Base-by-base conservation (phyloP, 2,329 filamentous ascomycete species). In the Knufia fluminis region DNA sequence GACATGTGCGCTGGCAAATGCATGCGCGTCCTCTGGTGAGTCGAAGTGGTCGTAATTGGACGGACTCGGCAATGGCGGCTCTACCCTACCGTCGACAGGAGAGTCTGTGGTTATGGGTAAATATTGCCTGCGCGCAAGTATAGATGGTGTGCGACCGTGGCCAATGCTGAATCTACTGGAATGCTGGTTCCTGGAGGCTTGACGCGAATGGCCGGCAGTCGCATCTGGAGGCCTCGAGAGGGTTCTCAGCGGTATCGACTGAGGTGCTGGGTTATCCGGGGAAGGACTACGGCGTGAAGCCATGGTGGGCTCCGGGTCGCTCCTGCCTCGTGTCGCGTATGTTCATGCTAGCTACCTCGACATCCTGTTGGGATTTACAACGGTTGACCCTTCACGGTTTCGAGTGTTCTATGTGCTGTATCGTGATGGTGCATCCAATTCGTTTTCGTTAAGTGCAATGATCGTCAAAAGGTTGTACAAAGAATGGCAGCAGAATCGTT, bases 231-330 rank as follows among this genome's bases (percentile, higher is more conserved):
- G 62, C 51, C 66, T 64, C 10, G 71, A 70, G 31, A 86, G 71
- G 59, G 83, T 78, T 65, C 82, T 82, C 51, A 91, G 71, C 52
- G 84, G 85, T 68, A 92, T 90, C 54, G 83, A 82, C 48, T 68
- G 66, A n/a, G 56, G 53, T 23, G 52, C 49, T 14, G 44, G 57
- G 31, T 46, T 28, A 42, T 49, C 57, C 17, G 57, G 56, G 26
- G 57, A 56, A n/a, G 56, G 55, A 51, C 53, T 51, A 36, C 58
- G 52, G 39, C 48, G 49, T 19, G 56, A 59, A 50, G 56, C 53
- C 57, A 59, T 59, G 45, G 14, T 40, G 20, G 22, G 10, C 45
- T 40, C 32, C 10, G 28, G 35, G 17, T 40, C 24, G 45, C 22
- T 26, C 45, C 33, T 48, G 33, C 45, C 45, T 28, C n/a, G 17